Percentiles rank a stretch among this genome's conserved stretches.
These are phyloP conservation scores for Umbilicaria muhlenbergii DNA, from an alignment of 495 filamentous ascomycete genomes.

Conservation along the genomic window DNA sequence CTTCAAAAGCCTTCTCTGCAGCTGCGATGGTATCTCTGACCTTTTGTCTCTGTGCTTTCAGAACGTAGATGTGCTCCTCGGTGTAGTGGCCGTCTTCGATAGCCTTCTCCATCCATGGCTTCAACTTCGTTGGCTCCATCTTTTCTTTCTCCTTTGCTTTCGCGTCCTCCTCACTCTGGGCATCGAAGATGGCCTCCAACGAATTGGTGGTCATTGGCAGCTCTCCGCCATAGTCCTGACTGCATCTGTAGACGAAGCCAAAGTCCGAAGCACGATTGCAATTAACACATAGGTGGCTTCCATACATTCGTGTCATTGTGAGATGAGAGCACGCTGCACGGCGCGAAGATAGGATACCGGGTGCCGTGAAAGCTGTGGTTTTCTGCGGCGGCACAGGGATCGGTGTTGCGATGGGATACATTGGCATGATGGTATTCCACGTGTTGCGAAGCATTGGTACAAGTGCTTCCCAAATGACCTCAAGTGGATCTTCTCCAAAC, in stretches of 20 bases:
- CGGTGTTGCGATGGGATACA: not conserved
- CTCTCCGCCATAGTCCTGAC: constrained; percentile 33
- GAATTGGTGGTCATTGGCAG: constrained; percentile 14
- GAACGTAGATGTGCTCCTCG: constrained; percentile 24
- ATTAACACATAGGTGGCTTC: constrained; percentile 27
- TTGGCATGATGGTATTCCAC: not conserved
- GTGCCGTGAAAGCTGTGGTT: not conserved
- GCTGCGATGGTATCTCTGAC: constrained; percentile 15
- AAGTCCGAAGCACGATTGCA: constrained; percentile 32
- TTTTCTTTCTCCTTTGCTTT: not conserved
- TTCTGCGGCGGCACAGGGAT: constrained; percentile 4
- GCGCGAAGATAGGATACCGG: constrained; percentile 4
- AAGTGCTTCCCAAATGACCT: not conserved
- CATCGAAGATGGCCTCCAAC: constrained; percentile 10
- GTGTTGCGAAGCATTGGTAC: not conserved
- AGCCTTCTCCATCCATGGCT: constrained; percentile 24
- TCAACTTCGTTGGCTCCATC: constrained; percentile 18
- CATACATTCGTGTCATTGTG: constrained; percentile 40
- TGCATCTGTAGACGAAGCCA: constrained; percentile 55
- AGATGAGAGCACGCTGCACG: constrained; percentile 38
- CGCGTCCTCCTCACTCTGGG: constrained; percentile 6
- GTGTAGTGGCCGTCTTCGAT: constrained; percentile 37
- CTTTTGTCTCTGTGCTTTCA: constrained; percentile 23
- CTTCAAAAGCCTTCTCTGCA: constrained; percentile 5
- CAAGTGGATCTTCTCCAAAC: not conserved